Conservation (phyloP, 305 asterid genomes). For the Fraxinus sp. region DNA sequence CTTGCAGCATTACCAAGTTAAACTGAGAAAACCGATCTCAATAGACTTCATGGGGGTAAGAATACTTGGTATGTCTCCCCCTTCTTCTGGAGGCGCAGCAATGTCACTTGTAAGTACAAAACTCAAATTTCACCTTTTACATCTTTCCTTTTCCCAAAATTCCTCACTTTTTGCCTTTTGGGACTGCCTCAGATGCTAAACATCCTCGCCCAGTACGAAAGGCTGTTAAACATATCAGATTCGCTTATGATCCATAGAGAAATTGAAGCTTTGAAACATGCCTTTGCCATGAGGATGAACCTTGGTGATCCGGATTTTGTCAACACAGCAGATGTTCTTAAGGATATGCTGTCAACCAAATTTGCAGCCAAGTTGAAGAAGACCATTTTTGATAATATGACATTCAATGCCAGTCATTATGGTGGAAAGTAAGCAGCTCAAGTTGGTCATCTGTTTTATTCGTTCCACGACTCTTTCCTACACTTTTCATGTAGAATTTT, state of each 20-base stretch:
- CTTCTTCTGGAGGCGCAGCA: conserved; percentile 68
- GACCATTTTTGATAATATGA: conserved; percentile 46
- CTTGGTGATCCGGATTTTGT: conserved; percentile 70
- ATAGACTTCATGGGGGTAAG: conserved; percentile 44
- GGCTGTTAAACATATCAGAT: conserved; percentile 25
- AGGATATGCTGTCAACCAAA: conserved; percentile 51
- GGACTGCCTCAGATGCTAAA: conserved; percentile 48
- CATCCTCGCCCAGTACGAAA: conserved; percentile 52
- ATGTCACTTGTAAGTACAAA: conserved; percentile 53
- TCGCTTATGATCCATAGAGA: conserved; percentile 51
- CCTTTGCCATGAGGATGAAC: conserved; percentile 53
- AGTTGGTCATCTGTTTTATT: not conserved
- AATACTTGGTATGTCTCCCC: conserved; percentile 64
- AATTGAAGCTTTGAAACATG: conserved; percentile 65
- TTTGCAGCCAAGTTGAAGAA: conserved; percentile 45
- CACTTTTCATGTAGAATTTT: not conserved
- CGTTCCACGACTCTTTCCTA: not conserved
- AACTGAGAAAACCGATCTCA: conserved; percentile 42
- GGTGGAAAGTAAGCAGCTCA: conserved; percentile 51
- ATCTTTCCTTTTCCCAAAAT: not conserved
- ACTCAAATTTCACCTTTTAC: not conserved
- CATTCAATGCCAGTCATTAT: conserved; percentile 56
- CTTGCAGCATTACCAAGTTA: conserved; percentile 48
- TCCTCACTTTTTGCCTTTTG: not conserved
- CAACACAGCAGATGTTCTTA: conserved; percentile 26